Percentiles rank a stretch among this genome's conserved stretches.
These are phyloP conservation scores for Capillidium heterosporum DNA, from an alignment of 371 early-diverging fungal genomes.

Conservation along the genomic window DNA sequence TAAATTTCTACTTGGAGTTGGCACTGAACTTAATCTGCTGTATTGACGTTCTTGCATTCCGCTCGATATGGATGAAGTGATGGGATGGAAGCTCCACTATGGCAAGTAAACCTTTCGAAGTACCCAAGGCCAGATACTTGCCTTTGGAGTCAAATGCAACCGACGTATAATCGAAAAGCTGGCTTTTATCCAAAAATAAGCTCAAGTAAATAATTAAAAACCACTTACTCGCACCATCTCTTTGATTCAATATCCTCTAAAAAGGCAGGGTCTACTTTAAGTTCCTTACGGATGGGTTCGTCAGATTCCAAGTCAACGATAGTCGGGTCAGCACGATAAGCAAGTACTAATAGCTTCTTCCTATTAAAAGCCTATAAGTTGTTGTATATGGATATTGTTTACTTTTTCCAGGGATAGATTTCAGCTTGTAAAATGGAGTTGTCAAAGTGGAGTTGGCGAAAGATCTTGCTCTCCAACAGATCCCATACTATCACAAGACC, in stretches of 20 bases:
- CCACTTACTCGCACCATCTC: neutral
- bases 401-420: neutral
- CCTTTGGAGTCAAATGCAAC: neutral
- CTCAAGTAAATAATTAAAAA: neutral
- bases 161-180: neutral
- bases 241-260: neutral
- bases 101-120: neutral
- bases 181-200: neutral
- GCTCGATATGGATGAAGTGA: neutral
- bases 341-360: neutral
- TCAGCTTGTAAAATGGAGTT: neutral
- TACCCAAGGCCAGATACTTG: neutral
- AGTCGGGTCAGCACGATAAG: neutral
- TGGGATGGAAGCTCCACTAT: neutral
- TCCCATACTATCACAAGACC: constrained; percentile 68
- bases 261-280: neutral
- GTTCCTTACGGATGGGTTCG: neutral
- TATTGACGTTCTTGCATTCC: neutral
- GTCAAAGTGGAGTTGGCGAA: constrained; percentile 1
- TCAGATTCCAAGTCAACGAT: neutral
- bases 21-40: neutral
- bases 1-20: neutral
- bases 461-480: constrained; percentile 27
- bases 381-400: neutral
- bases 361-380: neutral